Conservation (phyloP, 108 stramenopile species). For the Epithemia pelagica region DNA sequence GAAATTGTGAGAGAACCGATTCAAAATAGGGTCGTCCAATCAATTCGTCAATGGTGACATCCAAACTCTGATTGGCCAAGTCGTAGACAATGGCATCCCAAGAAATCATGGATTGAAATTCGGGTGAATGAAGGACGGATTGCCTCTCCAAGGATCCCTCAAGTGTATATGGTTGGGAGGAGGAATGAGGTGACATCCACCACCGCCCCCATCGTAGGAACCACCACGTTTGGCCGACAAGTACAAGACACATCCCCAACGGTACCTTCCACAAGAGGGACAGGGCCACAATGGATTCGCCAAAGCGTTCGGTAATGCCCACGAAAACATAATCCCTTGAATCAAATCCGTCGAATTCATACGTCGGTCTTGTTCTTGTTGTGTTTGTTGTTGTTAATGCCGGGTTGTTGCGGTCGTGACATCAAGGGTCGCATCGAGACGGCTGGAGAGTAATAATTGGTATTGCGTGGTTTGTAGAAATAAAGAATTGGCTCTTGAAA, state of each 20-base stretch:
- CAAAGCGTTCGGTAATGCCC: conserved; percentile 33
- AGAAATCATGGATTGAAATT: conserved; percentile 9
- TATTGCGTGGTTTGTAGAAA: too few species aligned
- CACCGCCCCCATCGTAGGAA: conserved; percentile 20
- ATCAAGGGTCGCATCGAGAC: background rate
- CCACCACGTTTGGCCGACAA: conserved; percentile 23
- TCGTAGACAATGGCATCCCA: conserved; percentile 23
- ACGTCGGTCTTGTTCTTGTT: too few species aligned
- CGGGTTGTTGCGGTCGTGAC: too few species aligned
- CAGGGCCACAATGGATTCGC: conserved; percentile 45
- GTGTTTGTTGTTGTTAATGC: too few species aligned
- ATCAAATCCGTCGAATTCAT: conserved; percentile 18
- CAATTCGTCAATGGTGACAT: conserved; percentile 37
- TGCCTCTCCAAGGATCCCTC: too few species aligned
- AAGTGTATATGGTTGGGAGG: too few species aligned
- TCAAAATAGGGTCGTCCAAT: background rate
- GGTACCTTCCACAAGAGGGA: conserved; percentile 33
- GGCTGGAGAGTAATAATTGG: background rate
- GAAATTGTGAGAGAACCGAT: background rate
- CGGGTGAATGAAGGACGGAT: conserved; percentile 4
- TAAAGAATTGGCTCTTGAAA: background rate
- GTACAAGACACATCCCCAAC: conserved; percentile 32
- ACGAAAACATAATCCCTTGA: conserved; percentile 31
- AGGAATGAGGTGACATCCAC: background rate
- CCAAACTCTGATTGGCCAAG: conserved; percentile 29